Evolutionary conservation across 495 filamentous ascomycete genomes (phyloP).

Genomic region (Pyrenula aspistea): DNA sequence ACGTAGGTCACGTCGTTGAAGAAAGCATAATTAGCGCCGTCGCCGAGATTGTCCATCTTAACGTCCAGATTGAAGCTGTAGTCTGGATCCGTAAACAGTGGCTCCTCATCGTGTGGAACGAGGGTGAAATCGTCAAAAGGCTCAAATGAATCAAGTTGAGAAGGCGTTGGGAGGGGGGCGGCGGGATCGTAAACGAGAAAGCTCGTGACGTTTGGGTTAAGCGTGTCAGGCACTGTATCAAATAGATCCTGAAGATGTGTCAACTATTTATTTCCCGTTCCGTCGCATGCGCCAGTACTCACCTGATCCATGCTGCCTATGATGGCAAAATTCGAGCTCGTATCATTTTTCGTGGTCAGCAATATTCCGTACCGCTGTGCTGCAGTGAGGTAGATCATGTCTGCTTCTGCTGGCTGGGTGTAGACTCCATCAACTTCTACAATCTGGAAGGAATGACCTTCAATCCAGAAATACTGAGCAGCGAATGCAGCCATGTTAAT

Average conservation of each 20-base stretch:
- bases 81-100: conserved; percentile 43
- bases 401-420: conserved; percentile 36
- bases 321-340: conserved; percentile 33
- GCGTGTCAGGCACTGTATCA: conserved; percentile 45
- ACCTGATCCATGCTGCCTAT: conserved; percentile 40
- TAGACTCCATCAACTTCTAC: conserved; percentile 68
- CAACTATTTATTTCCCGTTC: not conserved
- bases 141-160: conserved; percentile 36
- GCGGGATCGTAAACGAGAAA: conserved; percentile 58
- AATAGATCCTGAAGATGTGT: conserved; percentile 49
- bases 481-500: conserved; percentile 45
- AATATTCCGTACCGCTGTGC: conserved; percentile 65
- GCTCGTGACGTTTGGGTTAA: conserved; percentile 66
- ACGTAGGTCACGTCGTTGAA: conserved; percentile 66
- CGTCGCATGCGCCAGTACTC: conserved; percentile 2
- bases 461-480: conserved; percentile 32
- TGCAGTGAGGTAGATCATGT: conserved; percentile 48
- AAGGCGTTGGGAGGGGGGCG: conserved; percentile 38
- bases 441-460: conserved; percentile 46
- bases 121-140: conserved; percentile 61
- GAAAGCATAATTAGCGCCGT: conserved; percentile 75
- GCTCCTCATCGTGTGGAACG: conserved; percentile 50
- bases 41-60: conserved; percentile 55
- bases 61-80: conserved; percentile 50
- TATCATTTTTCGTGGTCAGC: conserved; percentile 39